Evolutionary conservation across 2,329 filamentous ascomycete species (phyloP), one percentile per base, ranked within the genome.

Genomic region (Onygenales sp.): DNA sequence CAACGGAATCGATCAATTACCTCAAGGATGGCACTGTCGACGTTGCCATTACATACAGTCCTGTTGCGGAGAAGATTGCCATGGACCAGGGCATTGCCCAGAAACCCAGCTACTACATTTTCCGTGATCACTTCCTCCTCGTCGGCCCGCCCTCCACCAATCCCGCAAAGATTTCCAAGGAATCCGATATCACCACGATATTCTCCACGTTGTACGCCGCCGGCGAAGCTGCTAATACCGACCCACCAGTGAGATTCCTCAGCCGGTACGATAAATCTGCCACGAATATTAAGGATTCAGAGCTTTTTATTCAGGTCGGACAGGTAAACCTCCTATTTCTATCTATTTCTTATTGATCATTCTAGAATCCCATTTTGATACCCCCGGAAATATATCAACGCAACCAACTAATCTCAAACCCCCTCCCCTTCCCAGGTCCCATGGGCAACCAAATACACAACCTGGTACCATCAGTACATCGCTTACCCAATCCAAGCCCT

Each of bases 221-320:
- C 3, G 69, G 69, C 0, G 65, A 71, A 37, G 65, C 61, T 2
- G 63, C 61, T 3, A 57, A 55, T 0, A 69, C 67, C 0, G 57
- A 63, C 2, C 60, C 65, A 0, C 65, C 68, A 0, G 67, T 74
- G 2, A 67, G 71, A 11, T 77, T 76, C 51, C 60, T 76, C 9
- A 70, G 63, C 33, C 67, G 75, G 1, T 77, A 68, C 49, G 75
- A 77, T 56, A 77, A 77, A 58, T 76, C 73, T 2, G 74, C 75
- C 0, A 76, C 73, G 3, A 77, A 76, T 54, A 75, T 77, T 49
- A 75, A 75, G 54, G 75, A 77, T 50, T 70, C 71, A 0, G 57
- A 67, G 39, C 60, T 77, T 2, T 78, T 74, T 73, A 66, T 72
- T 3, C 61, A 62, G 0, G 74, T 77, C 36, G 75, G 74, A 4